A percentile compares a stretch with the other conserved stretches of the same genome.
Evolutionary conservation across 1,139 yeast species (phyloP).

Genomic region (Yamadazyma dendronema): DNA sequence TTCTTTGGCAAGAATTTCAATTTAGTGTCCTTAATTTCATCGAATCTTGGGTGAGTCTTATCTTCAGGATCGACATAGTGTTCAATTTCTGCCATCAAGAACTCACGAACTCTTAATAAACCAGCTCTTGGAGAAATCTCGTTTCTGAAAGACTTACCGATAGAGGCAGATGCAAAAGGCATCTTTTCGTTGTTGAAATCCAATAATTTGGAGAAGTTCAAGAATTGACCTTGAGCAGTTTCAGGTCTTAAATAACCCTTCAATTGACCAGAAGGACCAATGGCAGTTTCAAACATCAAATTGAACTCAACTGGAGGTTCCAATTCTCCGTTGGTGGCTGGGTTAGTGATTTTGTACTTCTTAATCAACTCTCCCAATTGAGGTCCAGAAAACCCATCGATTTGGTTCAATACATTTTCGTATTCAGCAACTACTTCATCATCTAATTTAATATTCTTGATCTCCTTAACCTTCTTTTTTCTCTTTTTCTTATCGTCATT

Average conservation of each 20-base stretch:
- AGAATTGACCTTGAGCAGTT: slow-evolving; percentile 99
- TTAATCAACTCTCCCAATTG: slow-evolving; percentile 85
- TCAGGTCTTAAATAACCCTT: slow-evolving; percentile 97
- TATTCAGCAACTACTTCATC: slow-evolving; percentile 78
- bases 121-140: slow-evolving; percentile 99
- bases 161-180: slow-evolving; percentile 99
- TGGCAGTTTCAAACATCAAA: slow-evolving; percentile 98
- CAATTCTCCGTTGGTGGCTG: slow-evolving; percentile 80
- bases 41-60: slow-evolving; percentile 79
- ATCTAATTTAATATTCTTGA: slow-evolving; percentile 81
- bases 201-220: slow-evolving; percentile 88
- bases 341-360: slow-evolving; percentile 83
- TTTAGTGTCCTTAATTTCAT: slow-evolving; percentile 68
- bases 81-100: slow-evolving; percentile 98
- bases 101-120: slow-evolving; percentile 94
- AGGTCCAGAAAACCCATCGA: slow-evolving; percentile 93
- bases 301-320: slow-evolving; percentile 94
- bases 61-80: slow-evolving; percentile 93
- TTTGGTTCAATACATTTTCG: slow-evolving; percentile 83
- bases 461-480: slow-evolving; percentile 97
- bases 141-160: slow-evolving; percentile 98
- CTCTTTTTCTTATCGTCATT: slow-evolving; percentile 79
- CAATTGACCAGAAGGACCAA: slow-evolving; percentile 96
- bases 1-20: slow-evolving; percentile 81
- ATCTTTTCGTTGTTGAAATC: slow-evolving; percentile 94